phyloP scores from a whole-genome alignment of 2,329 filamentous ascomycete genomes.

The Neophaeococcomyces aloes region DNA sequence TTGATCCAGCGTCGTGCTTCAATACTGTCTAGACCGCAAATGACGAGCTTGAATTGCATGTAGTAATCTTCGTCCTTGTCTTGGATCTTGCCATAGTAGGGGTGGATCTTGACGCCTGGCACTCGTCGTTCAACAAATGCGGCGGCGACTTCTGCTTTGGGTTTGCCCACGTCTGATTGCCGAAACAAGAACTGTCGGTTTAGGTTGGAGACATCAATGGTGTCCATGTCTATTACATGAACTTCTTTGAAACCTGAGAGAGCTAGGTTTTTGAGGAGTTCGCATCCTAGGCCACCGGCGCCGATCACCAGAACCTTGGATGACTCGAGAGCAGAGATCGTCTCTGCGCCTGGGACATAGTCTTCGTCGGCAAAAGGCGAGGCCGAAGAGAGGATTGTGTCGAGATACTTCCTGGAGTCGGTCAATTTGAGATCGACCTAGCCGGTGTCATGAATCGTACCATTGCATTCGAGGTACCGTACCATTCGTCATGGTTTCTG shows the following conservation, averaged over 20 bases:
- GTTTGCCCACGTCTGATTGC: slow-evolving; percentile 79
- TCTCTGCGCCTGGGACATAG: slow-evolving; percentile 41
- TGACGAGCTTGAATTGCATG: slow-evolving; percentile 86
- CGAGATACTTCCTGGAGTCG: slow-evolving; percentile 63
- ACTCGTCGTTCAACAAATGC: slow-evolving; percentile 83
- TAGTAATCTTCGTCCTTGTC: slow-evolving; percentile 96
- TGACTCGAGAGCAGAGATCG: slow-evolving; percentile 49
- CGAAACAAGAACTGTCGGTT: slow-evolving; percentile 97
- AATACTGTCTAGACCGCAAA: slow-evolving; percentile 93
- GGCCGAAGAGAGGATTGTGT: slow-evolving; percentile 63
- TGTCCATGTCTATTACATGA: slow-evolving; percentile 99
- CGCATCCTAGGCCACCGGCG: slow-evolving; percentile 86
- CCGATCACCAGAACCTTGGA: slow-evolving; percentile 64
- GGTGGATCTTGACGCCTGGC: slow-evolving; percentile 81
- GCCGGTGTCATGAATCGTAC: slow-evolving; percentile 15
- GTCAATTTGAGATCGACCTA: slow-evolving; percentile 7
- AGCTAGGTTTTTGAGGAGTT: slow-evolving; percentile 92
- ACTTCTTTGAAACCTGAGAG: slow-evolving; percentile 94
- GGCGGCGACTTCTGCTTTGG: slow-evolving; percentile 87
- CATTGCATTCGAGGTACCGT: slow-evolving; percentile 20
- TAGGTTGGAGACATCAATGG: slow-evolving; percentile 95
- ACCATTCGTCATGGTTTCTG: slow-evolving; percentile 16
- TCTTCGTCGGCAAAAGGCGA: slow-evolving; percentile 73
- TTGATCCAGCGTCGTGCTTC: slow-evolving; percentile 99
- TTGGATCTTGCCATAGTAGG: slow-evolving; percentile 90